These are phyloP conservation scores for Limtongozyma cylindracea DNA, from an alignment of 805 yeast species.

Conservation along the genomic window DNA sequence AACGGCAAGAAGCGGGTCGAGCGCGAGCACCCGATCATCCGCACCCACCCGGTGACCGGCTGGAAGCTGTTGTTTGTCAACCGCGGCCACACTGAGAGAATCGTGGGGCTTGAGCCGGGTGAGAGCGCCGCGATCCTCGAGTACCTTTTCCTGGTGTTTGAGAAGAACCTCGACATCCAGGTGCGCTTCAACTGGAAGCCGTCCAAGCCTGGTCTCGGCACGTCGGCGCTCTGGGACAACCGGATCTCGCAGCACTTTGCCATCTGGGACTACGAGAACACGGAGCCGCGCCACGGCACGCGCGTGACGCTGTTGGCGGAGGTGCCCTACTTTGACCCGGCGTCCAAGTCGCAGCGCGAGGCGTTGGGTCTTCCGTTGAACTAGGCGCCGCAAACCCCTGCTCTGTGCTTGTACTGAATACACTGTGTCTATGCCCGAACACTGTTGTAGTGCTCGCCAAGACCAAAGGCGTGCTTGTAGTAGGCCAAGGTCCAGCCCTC, in stretches of 20 bases:
- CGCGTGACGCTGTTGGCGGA: constrained; percentile 8
- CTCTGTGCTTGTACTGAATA: no score
- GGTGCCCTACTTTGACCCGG: neutral
- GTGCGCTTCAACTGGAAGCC: neutral
- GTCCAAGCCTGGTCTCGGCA: constrained; percentile 1
- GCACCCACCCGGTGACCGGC: neutral
- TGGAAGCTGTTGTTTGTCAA: neutral
- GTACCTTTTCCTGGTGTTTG: neutral
- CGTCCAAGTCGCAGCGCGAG: neutral
- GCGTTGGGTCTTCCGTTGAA: neutral
- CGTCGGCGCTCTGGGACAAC: neutral
- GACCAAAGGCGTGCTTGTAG: constrained; percentile 64
- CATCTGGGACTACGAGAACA: constrained; percentile 21
- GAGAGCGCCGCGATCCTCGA: neutral
- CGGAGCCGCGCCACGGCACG: constrained; percentile 22
- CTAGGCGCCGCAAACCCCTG: no score
- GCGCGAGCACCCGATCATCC: neutral
- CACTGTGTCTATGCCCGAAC: no score
- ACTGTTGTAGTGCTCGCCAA: constrained; percentile 95
- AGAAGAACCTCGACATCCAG: constrained; percentile 1
- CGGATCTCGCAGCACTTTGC: neutral
- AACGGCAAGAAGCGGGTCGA: neutral
- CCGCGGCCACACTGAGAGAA: neutral
- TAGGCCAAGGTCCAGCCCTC: constrained; percentile 48
- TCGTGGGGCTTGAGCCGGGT: neutral